These are phyloP conservation scores for Malus hybrid DNA, from an alignment of 331 rosid genomes.

Conservation along the genomic window DNA sequence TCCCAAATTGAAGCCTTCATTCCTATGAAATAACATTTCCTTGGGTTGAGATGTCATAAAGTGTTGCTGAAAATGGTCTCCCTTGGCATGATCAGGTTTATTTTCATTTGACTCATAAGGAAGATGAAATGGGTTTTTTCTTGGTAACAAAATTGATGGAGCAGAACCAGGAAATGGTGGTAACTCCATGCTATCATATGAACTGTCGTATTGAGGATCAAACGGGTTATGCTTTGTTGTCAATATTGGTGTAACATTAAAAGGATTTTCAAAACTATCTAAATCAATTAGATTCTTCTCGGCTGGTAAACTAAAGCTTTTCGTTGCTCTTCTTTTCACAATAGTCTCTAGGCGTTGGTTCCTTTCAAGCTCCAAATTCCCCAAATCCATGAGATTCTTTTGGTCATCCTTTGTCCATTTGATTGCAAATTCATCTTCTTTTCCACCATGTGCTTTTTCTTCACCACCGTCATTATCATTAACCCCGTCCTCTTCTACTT, in stretches of 20 bases:
- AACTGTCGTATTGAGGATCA: slow-evolving; percentile 50
- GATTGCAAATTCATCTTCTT: slow-evolving; percentile 82
- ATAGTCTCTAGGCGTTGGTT: slow-evolving; percentile 78
- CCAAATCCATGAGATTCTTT: slow-evolving; percentile 78
- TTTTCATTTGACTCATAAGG: slow-evolving; percentile 81
- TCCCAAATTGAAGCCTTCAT: slow-evolving; percentile 73
- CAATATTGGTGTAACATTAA: slow-evolving; percentile 48
- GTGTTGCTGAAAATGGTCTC: slow-evolving; percentile 56
- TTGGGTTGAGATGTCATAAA: slow-evolving; percentile 35
- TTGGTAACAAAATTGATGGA: slow-evolving; percentile 69
- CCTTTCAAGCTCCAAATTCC: slow-evolving; percentile 82
- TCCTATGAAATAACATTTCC: slow-evolving; percentile 53
- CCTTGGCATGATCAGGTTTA: slow-evolving; percentile 56
- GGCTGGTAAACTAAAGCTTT: slow-evolving; percentile 25
- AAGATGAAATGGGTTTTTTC: slow-evolving; percentile 83
- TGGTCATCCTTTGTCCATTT: slow-evolving; percentile 95
- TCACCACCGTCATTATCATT: slow-evolving; percentile 41
- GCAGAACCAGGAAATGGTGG: slow-evolving; percentile 98
- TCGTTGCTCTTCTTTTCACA: slow-evolving; percentile 70
- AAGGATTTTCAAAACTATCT: slow-evolving; percentile 50
- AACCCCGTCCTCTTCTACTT: slow-evolving; percentile 37
- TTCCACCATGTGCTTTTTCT: slow-evolving; percentile 59
- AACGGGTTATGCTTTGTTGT: slow-evolving; percentile 58
- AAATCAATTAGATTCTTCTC: slow-evolving; percentile 90
- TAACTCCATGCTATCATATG: slow-evolving; percentile 45